Conservation (phyloP, 192 early-diverging fungal genomes). For the Coemansia sp. region DNA sequence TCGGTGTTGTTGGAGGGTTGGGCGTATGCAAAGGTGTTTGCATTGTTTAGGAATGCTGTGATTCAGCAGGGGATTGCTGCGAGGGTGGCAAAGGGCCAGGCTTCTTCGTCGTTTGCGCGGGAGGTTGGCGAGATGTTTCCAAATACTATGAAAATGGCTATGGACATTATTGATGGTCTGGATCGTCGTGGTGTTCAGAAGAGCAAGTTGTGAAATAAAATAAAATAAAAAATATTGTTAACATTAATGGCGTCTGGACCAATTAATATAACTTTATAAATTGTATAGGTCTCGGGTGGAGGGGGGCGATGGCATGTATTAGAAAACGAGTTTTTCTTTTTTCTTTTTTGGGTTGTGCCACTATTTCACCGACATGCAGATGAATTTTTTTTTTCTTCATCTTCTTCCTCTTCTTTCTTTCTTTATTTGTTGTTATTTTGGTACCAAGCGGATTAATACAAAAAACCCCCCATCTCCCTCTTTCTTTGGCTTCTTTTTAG, state of each 20-base stretch:
- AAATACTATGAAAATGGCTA: slow-evolving; percentile 54
- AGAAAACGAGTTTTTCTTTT: not conserved
- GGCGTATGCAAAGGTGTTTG: slow-evolving; percentile 85
- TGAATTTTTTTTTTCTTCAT: not conserved
- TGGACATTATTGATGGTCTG: slow-evolving; percentile 61
- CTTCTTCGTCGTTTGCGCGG: slow-evolving; percentile 69
- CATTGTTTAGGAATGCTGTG: slow-evolving; percentile 83
- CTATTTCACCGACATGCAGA: slow-evolving; percentile 6
- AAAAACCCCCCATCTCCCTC: no score
- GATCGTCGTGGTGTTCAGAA: slow-evolving; percentile 14
- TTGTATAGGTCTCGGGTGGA: no score
- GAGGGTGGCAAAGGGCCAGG: slow-evolving; percentile 83
- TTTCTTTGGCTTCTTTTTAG: slow-evolving; percentile 1
- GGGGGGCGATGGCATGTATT: no score
- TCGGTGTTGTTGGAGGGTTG: slow-evolving; percentile 62
- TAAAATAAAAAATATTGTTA: no score
- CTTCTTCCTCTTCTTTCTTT: not conserved
- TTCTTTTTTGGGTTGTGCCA: no score
- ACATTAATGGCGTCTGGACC: no score
- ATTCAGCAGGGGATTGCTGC: slow-evolving; percentile 92
- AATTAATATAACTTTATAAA: slow-evolving; percentile 6
- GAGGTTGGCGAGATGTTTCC: slow-evolving; percentile 45
- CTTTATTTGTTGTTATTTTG: not conserved
- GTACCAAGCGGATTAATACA: not conserved
- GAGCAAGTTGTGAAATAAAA: slow-evolving; percentile 35